Percentiles rank a stretch among this genome's conserved stretches.
Evolutionary conservation across 306 rosid genomes (phyloP).

Genomic region (Pachyrhizus erosus): DNA sequence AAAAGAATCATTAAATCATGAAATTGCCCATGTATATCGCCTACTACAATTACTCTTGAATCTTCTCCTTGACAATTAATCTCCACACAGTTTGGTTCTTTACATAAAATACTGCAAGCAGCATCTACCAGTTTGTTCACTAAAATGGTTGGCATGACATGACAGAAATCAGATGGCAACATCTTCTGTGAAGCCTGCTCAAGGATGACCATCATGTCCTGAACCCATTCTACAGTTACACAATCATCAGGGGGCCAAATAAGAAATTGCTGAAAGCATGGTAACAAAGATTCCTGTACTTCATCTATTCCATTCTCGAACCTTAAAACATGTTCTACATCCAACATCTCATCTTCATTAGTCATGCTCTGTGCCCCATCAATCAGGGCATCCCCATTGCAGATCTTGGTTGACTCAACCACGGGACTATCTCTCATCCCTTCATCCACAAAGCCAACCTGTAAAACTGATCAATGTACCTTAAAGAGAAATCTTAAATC

Average conservation of each 20-base stretch:
- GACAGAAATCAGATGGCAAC: constrained; percentile 60
- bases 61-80: constrained; percentile 68
- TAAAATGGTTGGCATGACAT: constrained; percentile 56
- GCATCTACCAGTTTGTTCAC: constrained; percentile 61
- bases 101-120: constrained; percentile 63
- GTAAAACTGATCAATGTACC: constrained; percentile 50
- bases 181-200: constrained; percentile 58
- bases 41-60: constrained; percentile 80
- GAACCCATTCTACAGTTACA: constrained; percentile 81
- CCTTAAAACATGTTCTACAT: constrained; percentile 50
- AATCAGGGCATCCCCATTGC: constrained; percentile 54
- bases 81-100: constrained; percentile 83
- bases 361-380: constrained; percentile 44
- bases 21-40: constrained; percentile 84
- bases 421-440: constrained; percentile 51
- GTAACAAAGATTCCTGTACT: constrained; percentile 48
- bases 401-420: constrained; percentile 47
- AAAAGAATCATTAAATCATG: constrained; percentile 75
- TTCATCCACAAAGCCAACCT: constrained; percentile 65
- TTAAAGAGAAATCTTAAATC: constrained; percentile 41
- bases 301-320: constrained; percentile 56
- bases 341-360: constrained; percentile 49
- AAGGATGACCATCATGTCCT: constrained; percentile 66
- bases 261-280: constrained; percentile 52
- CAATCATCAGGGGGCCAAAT: constrained; percentile 73